Evolutionary conservation across 2,329 filamentous ascomycete genomes (phyloP).

Genomic region (Aspergillus fumigatus): DNA sequence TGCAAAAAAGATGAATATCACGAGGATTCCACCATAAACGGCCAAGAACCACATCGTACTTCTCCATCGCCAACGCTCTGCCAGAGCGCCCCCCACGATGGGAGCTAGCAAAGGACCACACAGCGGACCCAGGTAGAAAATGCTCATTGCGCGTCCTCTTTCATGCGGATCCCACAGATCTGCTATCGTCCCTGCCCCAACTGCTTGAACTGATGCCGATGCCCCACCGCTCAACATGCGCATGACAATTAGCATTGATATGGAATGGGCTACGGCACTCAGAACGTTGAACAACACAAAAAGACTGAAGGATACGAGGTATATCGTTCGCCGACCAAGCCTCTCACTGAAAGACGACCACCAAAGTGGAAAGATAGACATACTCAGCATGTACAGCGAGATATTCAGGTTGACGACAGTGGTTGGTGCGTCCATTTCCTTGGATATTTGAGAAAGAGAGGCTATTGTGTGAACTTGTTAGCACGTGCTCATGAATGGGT

Average conservation of each 20-base stretch:
- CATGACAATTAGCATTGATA: constrained; percentile 73
- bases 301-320: constrained; percentile 67
- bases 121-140: constrained; percentile 76
- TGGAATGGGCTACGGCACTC: constrained; percentile 63
- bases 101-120: constrained; percentile 70
- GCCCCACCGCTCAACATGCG: constrained; percentile 70
- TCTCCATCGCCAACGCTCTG: constrained; percentile 66
- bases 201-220: constrained; percentile 74
- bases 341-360: constrained; percentile 77
- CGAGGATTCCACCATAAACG: constrained; percentile 57
- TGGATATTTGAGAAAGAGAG: constrained; percentile 60
- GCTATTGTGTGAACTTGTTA: constrained; percentile 44
- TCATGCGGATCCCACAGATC: constrained; percentile 73
- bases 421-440: constrained; percentile 57
- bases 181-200: constrained; percentile 77
- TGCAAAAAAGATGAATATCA: constrained; percentile 39
- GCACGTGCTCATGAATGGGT: background rate
- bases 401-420: constrained; percentile 72
- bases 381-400: constrained; percentile 74
- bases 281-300: constrained; percentile 68
- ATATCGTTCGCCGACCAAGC: constrained; percentile 70
- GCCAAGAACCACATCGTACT: constrained; percentile 74
- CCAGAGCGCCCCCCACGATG: constrained; percentile 70
- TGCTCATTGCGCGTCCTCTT: constrained; percentile 72
- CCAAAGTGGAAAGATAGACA: constrained; percentile 83